Percentiles rank a stretch among this genome's conserved stretches.
Evolutionary conservation across 2,329 filamentous ascomycete species (phyloP).

Genomic region (Trichocomaceae sp.): DNA sequence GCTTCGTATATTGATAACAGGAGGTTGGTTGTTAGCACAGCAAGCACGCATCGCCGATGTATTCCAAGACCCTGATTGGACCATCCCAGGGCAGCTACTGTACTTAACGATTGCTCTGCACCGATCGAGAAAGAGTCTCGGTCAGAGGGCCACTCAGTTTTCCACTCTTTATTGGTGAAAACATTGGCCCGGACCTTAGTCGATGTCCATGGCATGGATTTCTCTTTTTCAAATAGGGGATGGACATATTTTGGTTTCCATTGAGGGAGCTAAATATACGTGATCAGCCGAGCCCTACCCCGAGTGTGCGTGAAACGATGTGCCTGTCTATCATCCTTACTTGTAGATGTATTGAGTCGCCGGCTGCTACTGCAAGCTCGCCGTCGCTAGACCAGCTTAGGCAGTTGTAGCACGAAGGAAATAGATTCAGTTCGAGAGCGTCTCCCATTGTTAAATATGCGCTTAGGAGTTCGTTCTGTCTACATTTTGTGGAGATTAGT

Average conservation of each 20-base stretch:
- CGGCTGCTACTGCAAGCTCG: conserved; percentile 51
- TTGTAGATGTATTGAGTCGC: conserved; percentile 50
- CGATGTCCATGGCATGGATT: conserved; percentile 29
- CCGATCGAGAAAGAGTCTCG: conserved; percentile 49
- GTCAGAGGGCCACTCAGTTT: conserved; percentile 40
- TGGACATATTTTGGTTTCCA: conserved; percentile 13
- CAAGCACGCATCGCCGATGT: conserved; percentile 49
- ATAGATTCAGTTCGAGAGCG: conserved; percentile 36
- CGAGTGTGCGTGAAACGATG: background rate
- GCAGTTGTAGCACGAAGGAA: conserved; percentile 47
- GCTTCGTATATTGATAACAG: conserved; percentile 52
- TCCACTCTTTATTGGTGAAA: conserved; percentile 49
- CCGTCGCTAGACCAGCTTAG: conserved; percentile 56
- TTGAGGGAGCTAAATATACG: conserved; percentile 12
- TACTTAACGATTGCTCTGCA: conserved; percentile 51
- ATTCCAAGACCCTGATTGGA: conserved; percentile 51
- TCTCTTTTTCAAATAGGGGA: conserved; percentile 14
- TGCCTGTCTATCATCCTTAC: conserved; percentile 26
- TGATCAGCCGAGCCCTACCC: background rate
- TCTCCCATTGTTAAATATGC: conserved; percentile 5
- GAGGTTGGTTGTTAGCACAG: conserved; percentile 51
- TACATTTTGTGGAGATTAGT: background rate
- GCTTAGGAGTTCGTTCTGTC: background rate
- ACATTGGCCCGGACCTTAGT: conserved; percentile 44
- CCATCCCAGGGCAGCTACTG: conserved; percentile 48